Conservation (phyloP, 83 land plant genomes). For the Picea abies region DNA sequence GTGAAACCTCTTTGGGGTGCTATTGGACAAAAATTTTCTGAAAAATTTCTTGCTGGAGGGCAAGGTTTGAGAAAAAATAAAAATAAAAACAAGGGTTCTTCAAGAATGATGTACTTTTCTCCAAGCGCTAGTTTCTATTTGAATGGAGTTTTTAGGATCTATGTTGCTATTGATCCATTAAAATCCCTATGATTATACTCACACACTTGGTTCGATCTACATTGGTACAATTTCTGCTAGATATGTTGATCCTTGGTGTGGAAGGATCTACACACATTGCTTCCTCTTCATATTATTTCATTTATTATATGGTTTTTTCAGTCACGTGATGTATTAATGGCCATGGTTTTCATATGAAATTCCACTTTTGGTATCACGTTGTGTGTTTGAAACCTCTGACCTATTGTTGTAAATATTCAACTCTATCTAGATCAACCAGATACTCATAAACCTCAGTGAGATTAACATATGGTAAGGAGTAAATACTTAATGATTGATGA, state of each 20-base stretch:
- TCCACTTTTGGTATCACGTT: conserved; percentile 69
- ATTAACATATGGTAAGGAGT: conserved; percentile 47
- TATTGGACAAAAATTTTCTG: no score
- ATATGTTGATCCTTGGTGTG: conserved; percentile 82
- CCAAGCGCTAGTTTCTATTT: no score
- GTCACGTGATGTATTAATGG: conserved; percentile 87
- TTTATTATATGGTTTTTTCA: conserved; percentile 87
- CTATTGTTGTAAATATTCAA: conserved; percentile 57
- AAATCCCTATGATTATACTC: conserved; percentile 57
- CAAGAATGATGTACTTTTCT: no score
- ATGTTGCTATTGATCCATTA: no score
- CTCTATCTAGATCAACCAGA: conserved; percentile 37
- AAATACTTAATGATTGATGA: conserved; percentile 71
- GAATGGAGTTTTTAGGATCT: no score
- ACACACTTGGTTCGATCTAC: conserved; percentile 70
- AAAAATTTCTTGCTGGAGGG: no score
- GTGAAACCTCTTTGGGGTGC: no score
- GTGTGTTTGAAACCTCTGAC: conserved; percentile 69
- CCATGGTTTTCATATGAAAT: conserved; percentile 81
- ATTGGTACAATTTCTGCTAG: conserved; percentile 79
- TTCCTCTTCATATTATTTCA: conserved; percentile 55
- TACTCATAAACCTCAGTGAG: background rate
- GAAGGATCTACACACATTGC: conserved; percentile 33
- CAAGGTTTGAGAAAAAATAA: no score
- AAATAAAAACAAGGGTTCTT: no score